These are phyloP conservation scores for Lanmaoa rubissima DNA, from an alignment of 768 basidiomycete genomes.

Conservation along the genomic window DNA sequence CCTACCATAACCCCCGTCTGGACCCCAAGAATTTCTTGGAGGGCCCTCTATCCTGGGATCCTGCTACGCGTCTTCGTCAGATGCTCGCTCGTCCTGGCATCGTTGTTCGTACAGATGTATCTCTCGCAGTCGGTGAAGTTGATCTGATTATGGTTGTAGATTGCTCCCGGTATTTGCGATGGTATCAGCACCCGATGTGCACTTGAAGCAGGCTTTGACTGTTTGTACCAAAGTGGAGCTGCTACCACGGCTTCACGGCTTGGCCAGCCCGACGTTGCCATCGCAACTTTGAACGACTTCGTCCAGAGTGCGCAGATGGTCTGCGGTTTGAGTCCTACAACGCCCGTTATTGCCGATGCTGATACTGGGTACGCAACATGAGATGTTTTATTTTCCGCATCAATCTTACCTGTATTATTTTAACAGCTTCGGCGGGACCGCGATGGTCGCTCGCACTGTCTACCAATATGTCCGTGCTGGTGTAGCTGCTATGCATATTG, in stretches of 20 bases:
- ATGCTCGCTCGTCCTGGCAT: constrained; percentile 72
- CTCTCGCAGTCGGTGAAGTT: neutral
- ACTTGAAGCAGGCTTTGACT: constrained; percentile 74
- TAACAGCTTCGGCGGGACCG: constrained; percentile 63
- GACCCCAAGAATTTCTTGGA: constrained; percentile 68
- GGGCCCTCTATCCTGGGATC: constrained; percentile 65
- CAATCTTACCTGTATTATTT: constrained; percentile 7
- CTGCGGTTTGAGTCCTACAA: constrained; percentile 57
- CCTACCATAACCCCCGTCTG: constrained; percentile 66
- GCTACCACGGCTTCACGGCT: constrained; percentile 78
- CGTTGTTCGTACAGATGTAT: constrained; percentile 47
- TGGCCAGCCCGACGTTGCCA: constrained; percentile 76
- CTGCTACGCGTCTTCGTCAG: constrained; percentile 70
- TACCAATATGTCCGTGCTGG: constrained; percentile 67
- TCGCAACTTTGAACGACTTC: constrained; percentile 77
- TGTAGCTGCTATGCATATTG: constrained; percentile 74
- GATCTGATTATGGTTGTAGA: constrained; percentile 33
- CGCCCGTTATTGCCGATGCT: constrained; percentile 76
- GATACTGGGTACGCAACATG: constrained; percentile 59
- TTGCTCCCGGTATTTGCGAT: constrained; percentile 79
- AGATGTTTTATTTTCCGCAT: neutral
- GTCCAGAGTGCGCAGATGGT: constrained; percentile 72
- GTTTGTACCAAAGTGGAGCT: constrained; percentile 78
- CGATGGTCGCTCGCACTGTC: constrained; percentile 74
- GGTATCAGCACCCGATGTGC: constrained; percentile 80